Percentiles rank a stretch among this genome's conserved stretches.
Conservation (phyloP, 768 basidiomycete species). For the Mrakia frigida region DNA sequence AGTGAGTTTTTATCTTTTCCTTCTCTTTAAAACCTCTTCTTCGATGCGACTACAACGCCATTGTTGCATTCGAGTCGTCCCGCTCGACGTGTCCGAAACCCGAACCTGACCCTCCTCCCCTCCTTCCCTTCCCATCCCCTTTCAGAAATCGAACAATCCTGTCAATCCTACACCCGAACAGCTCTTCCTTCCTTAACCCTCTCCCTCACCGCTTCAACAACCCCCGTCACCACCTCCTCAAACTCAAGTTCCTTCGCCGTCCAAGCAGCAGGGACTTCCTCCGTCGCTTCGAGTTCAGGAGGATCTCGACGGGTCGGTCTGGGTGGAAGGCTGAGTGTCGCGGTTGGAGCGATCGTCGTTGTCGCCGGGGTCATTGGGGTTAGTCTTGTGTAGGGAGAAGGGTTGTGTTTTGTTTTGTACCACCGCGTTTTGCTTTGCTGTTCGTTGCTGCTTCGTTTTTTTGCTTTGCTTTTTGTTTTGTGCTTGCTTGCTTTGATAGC, state of each 20-base stretch:
- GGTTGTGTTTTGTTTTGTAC: neutral
- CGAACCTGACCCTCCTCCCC: neutral
- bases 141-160: slow-evolving; percentile 12
- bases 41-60: too few species aligned
- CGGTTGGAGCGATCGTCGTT: too few species aligned
- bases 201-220: neutral
- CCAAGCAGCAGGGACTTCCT: too few species aligned
- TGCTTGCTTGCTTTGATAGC: neutral
- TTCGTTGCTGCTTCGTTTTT: neutral
- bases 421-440: neutral
- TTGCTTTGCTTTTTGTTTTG: neutral
- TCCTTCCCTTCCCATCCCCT: neutral
- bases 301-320: neutral
- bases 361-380: neutral
- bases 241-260: neutral
- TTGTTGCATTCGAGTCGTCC: too few species aligned
- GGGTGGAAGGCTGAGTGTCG: neutral
- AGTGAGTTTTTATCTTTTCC: too few species aligned
- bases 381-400: neutral
- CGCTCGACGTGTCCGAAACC: too few species aligned
- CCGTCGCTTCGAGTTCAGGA: neutral
- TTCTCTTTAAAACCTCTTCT: too few species aligned
- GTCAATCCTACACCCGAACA: slow-evolving; percentile 23
- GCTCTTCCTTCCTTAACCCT: slow-evolving; percentile 8
- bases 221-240: neutral